Conservation (phyloP, 164 flowering plant species). For the Protea cynaroides region DNA sequence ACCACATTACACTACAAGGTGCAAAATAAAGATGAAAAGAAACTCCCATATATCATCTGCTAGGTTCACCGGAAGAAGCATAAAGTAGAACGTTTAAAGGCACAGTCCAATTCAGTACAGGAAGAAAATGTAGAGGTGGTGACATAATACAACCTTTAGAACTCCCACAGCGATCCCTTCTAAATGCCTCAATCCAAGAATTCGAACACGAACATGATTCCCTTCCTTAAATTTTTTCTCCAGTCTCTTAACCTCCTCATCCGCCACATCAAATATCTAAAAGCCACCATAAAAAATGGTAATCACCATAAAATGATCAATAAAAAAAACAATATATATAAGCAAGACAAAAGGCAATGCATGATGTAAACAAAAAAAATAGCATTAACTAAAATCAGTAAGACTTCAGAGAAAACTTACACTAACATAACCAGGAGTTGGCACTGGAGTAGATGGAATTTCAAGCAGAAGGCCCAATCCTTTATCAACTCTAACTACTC, state of each 20-base stretch:
- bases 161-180: constrained; percentile 83
- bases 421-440: constrained; percentile 74
- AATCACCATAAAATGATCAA: neutral
- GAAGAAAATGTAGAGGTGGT: neutral
- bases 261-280: constrained; percentile 72
- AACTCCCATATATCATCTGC: no score
- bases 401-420: constrained; percentile 38
- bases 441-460: constrained; percentile 57
- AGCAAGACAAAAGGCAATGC: neutral
- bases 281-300: neutral
- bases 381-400: neutral
- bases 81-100: no score
- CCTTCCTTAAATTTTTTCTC: constrained; percentile 80
- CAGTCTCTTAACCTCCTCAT: constrained; percentile 50
- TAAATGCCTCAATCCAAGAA: constrained; percentile 71
- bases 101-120: no score
- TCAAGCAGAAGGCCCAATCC: constrained; percentile 83
- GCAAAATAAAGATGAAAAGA: no score
- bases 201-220: constrained; percentile 59
- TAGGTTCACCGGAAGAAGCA: no score
- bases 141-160: constrained; percentile 55
- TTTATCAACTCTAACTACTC: constrained; percentile 83
- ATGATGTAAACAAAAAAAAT: neutral
- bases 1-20: no score
- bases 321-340: neutral